Evolutionary conservation across 2,329 filamentous ascomycete species (phyloP).

Genomic region (Aspergillus phoenicis): DNA sequence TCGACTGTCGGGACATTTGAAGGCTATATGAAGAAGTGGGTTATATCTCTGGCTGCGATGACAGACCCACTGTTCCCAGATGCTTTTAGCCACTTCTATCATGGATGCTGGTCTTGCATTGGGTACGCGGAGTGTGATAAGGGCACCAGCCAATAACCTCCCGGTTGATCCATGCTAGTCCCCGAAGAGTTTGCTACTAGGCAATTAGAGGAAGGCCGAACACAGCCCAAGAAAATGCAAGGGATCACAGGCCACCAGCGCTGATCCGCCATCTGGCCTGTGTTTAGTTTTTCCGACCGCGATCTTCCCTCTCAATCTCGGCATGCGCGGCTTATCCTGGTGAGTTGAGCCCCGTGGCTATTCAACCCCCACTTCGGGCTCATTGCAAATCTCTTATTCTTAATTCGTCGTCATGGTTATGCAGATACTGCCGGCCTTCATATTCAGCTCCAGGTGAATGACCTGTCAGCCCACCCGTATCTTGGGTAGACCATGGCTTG

Average conservation of each 20-base stretch:
- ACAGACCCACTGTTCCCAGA: no score
- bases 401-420: conserved; percentile 8
- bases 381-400: conserved; percentile 4
- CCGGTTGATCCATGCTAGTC: not conserved
- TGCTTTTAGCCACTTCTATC: not conserved
- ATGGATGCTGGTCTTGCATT: not conserved
- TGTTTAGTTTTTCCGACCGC: not conserved
- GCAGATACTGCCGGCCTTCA: not conserved
- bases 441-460: not conserved
- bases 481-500: not conserved
- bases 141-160: not conserved
- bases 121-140: not conserved
- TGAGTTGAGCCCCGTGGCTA: not conserved
- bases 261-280: not conserved
- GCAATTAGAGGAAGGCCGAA: not conserved
- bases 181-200: not conserved
- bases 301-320: conserved; percentile 1
- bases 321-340: not conserved
- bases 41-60: no score
- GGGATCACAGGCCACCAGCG: conserved; percentile 3
- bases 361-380: not conserved
- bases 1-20: no score
- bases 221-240: not conserved
- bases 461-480: conserved; percentile 1
- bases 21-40: no score